A percentile compares a stretch with the other conserved stretches of the same genome.
Conservation (phyloP, 228 moss, liverwort and hornwort genomes). For the Sphagnum fallax region DNA sequence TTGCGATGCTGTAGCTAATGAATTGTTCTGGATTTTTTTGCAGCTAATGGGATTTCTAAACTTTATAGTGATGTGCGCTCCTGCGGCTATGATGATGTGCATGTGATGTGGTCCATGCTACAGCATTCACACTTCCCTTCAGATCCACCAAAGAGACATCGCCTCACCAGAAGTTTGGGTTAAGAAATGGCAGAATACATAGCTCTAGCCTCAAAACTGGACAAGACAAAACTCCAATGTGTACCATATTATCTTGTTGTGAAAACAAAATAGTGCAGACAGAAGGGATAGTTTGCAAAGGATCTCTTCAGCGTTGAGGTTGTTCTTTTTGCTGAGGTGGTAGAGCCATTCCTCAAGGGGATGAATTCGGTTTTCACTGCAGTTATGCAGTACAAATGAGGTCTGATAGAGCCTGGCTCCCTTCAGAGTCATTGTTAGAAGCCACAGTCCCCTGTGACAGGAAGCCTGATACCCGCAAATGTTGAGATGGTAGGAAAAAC, state of each 20-base stretch:
- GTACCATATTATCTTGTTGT: too few species aligned
- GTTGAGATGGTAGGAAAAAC: neutral
- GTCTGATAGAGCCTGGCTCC: conserved; percentile 6
- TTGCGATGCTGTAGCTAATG: neutral
- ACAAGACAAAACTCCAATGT: too few species aligned
- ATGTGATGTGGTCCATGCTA: conserved; percentile 35
- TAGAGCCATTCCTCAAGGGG: conserved; percentile 5
- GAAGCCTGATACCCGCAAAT: neutral
- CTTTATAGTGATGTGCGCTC: conserved; percentile 33
- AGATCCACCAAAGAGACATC: conserved; percentile 10
- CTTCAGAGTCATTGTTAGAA: neutral
- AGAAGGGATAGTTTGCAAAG: neutral
- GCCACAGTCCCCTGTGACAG: conserved; percentile 4
- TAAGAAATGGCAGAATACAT: neutral
- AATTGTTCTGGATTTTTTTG: neutral
- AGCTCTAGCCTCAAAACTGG: too few species aligned
- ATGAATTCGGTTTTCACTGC: conserved; percentile 4
- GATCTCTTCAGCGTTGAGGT: neutral
- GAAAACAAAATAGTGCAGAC: neutral
- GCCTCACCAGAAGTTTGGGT: conserved; percentile 3
- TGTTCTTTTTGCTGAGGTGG: neutral
- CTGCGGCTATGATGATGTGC: conserved; percentile 32
- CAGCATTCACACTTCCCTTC: conserved; percentile 13
- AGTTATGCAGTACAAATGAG: conserved; percentile 4
- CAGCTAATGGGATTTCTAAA: conserved; percentile 26